A percentile compares a stretch with the other conserved stretches of the same genome.
phyloP scores from a whole-genome alignment of 176 grass and related monocot genomes.

The Dendrocalamus sinicus region DNA sequence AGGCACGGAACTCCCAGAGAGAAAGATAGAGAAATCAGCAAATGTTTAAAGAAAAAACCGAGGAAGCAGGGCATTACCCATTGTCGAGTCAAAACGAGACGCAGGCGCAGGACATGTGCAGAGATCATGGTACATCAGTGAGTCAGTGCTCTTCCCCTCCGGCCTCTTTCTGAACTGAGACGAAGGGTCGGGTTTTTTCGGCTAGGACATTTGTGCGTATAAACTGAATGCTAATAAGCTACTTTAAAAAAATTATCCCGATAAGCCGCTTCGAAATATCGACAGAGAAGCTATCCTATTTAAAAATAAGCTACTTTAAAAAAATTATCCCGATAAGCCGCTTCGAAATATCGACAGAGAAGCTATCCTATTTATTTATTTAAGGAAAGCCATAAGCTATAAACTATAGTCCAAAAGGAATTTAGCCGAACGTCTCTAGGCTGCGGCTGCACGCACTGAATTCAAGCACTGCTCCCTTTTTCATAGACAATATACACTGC shows the following conservation, averaged over 20 bases:
- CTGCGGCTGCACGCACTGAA: not conserved
- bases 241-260: accelerated
- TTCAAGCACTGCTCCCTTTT: not conserved
- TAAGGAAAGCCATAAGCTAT: too few species aligned
- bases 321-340: accelerated
- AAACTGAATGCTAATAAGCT: too few species aligned
- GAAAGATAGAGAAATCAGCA: not conserved
- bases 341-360: too few species aligned
- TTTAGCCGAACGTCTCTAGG: not conserved
- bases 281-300: too few species aligned
- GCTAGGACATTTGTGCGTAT: too few species aligned
- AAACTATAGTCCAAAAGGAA: too few species aligned
- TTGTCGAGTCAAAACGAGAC: not conserved
- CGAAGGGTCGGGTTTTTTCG: too few species aligned
- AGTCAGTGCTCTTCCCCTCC: not conserved
- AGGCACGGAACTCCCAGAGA: not conserved
- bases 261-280: too few species aligned
- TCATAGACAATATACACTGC: not conserved
- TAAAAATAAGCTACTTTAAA: too few species aligned
- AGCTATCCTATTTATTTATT: too few species aligned
- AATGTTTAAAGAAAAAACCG: not conserved
- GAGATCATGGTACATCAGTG: not conserved
- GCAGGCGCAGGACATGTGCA: not conserved
- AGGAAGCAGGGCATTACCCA: not conserved
- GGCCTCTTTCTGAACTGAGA: not conserved